phyloP scores from a whole-genome alignment of 176 grass and related monocot genomes.

The Zoysia japonica region DNA sequence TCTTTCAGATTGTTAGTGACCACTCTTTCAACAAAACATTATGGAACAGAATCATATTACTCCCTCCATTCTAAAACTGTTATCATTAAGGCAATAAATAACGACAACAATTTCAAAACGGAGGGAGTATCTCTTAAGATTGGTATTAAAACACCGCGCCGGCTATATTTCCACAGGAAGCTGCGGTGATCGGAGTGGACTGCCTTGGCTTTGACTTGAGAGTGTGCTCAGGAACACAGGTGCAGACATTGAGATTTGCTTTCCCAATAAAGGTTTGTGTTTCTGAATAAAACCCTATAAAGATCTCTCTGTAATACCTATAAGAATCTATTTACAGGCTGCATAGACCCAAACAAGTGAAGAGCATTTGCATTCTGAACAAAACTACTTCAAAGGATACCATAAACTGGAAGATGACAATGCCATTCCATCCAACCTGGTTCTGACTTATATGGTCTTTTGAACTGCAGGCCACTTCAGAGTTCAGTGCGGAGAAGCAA shows the following conservation, averaged over 20 bases:
- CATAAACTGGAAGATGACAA: background rate
- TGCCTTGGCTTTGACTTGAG: constrained; percentile 89
- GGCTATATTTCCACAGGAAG: constrained; percentile 56
- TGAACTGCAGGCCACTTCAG: constrained; percentile 66
- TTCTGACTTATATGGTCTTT: constrained; percentile 18
- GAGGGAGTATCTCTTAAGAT: background rate
- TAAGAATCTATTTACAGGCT: background rate
- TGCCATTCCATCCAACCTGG: constrained; percentile 11
- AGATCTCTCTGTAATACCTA: background rate
- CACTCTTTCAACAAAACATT: background rate
- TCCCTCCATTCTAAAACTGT: no score
- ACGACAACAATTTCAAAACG: no score
- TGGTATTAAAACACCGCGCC: background rate
- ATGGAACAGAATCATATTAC: background rate
- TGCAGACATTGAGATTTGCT: constrained; percentile 84
- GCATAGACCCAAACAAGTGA: background rate
- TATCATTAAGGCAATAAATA: no score
- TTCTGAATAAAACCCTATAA: background rate
- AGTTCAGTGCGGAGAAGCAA: constrained; percentile 83
- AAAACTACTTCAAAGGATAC: background rate
- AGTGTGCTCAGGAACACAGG: constrained; percentile 84
- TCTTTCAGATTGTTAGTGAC: constrained; percentile 21
- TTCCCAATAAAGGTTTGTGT: constrained; percentile 61
- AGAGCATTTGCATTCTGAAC: background rate
- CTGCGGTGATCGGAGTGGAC: constrained; percentile 73